Conservation (phyloP, 2,329 filamentous ascomycete genomes). For the Purpureocillium lavendulum region DNA sequence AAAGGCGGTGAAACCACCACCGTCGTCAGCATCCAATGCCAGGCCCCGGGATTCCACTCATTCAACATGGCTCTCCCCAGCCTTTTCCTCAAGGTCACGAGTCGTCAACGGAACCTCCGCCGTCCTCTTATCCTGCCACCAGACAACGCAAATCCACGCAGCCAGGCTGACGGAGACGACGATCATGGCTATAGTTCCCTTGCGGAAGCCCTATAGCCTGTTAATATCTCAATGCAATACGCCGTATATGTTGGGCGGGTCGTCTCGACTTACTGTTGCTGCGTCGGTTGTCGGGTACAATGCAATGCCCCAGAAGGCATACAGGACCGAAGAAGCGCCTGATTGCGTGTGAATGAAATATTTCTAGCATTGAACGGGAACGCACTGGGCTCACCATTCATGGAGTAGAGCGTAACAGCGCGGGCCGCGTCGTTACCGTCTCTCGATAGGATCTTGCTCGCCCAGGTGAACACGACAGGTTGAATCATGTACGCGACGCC, state of each 20-base stretch:
- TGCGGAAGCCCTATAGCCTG: constrained; percentile 11
- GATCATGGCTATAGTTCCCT: constrained; percentile 26
- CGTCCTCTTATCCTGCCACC: constrained; percentile 11
- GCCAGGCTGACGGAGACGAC: constrained; percentile 8
- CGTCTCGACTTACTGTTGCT: constrained; percentile 21
- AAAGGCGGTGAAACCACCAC: too few relatives aligned
- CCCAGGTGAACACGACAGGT: constrained; percentile 30
- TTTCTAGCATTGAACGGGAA: too few relatives aligned
- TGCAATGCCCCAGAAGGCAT: constrained; percentile 29
- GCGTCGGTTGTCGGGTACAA: constrained; percentile 26
- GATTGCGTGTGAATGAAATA: too few relatives aligned
- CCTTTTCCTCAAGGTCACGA: too few relatives aligned
- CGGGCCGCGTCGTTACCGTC: constrained; percentile 27
- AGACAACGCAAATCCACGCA: constrained; percentile 6
- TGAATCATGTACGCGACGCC: constrained; percentile 30
- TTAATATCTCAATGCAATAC: too few relatives aligned
- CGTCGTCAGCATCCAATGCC: too few relatives aligned
- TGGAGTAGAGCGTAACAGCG: constrained; percentile 26
- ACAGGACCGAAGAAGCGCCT: constrained; percentile 24
- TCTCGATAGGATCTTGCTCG: constrained; percentile 26
- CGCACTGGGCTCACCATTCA: constrained; percentile 18
- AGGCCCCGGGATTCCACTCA: too few relatives aligned
- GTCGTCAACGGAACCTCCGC: background rate
- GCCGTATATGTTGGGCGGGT: too few relatives aligned
- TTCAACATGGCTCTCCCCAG: too few relatives aligned